Conservation (phyloP, 2,329 filamentous ascomycete species). For the Pleomassaria siparia region DNA sequence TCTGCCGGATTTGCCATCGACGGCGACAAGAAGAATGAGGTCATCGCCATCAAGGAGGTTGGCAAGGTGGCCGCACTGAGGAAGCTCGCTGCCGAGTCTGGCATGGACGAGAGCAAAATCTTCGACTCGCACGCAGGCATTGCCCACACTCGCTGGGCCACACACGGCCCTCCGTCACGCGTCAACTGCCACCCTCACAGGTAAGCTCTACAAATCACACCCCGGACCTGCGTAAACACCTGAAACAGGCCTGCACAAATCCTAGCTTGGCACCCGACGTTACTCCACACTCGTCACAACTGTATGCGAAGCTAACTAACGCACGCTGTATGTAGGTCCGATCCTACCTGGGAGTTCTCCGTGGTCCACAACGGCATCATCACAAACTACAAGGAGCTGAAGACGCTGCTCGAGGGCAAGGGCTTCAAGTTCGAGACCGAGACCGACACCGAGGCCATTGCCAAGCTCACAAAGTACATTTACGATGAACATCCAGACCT, state of each 20-base stretch:
- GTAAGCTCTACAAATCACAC: constrained; percentile 55
- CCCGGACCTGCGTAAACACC: constrained; percentile 8
- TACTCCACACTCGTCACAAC: constrained; percentile 2
- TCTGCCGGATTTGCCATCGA: constrained; percentile 95
- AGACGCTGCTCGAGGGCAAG: constrained; percentile 88
- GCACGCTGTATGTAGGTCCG: constrained; percentile 63
- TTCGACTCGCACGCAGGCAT: constrained; percentile 99
- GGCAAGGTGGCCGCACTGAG: constrained; percentile 98
- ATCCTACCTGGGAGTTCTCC: constrained; percentile 92
- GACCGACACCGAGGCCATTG: constrained; percentile 98
- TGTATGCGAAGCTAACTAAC: constrained; percentile 20
- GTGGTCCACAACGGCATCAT: constrained; percentile 99
- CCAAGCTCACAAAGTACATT: constrained; percentile 97
- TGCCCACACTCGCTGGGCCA: constrained; percentile 98
- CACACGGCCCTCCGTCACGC: constrained; percentile 90
- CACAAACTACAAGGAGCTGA: constrained; percentile 99
- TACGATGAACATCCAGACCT: constrained; percentile 93
- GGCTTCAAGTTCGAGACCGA: constrained; percentile 99
- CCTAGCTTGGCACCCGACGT: neutral
- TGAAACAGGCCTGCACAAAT: neutral
- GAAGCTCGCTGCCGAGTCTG: constrained; percentile 81
- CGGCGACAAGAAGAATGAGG: constrained; percentile 98
- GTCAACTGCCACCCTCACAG: constrained; percentile 98
- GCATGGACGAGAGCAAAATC: constrained; percentile 84
- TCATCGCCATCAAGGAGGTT: constrained; percentile 97